A percentile compares a stretch with the other conserved stretches of the same genome.
These are phyloP conservation scores for Pyrus bretschneideri DNA, from an alignment of 306 rosid species.

Conservation along the genomic window DNA sequence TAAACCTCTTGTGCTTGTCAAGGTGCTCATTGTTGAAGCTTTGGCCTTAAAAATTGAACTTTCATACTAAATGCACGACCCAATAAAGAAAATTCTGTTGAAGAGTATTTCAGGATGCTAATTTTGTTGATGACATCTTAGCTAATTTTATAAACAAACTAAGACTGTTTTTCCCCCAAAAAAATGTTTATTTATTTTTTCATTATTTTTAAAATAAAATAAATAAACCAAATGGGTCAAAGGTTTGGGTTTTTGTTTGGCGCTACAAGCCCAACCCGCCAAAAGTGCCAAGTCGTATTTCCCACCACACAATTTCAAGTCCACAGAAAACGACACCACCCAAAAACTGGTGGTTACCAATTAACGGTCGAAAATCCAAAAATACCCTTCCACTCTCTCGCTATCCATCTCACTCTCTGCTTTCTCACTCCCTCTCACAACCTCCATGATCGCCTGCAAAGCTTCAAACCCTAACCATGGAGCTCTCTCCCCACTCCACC, in stretches of 20 bases:
- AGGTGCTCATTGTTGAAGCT: too few species aligned
- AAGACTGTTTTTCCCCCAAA: neutral
- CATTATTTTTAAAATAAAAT: neutral
- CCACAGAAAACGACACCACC: neutral
- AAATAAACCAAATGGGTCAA: neutral
- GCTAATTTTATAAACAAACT: too few species aligned
- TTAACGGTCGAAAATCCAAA: conserved; percentile 19
- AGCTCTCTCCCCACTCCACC: conserved; percentile 19
- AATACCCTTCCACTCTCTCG: neutral
- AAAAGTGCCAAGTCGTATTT: neutral
- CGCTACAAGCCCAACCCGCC: neutral
- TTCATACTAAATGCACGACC: too few species aligned
- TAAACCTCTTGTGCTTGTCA: too few species aligned
- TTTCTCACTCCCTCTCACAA: neutral
- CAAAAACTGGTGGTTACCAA: conserved; percentile 16
- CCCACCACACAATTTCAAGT: neutral
- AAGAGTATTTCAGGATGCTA: too few species aligned
- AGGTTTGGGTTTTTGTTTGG: neutral
- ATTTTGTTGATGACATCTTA: too few species aligned
- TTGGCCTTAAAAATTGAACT: too few species aligned
- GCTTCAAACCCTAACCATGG: conserved; percentile 31
- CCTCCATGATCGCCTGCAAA: conserved; percentile 47
- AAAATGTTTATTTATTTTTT: neutral
- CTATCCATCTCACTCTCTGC: neutral
- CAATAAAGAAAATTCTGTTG: too few species aligned